These are phyloP conservation scores for Rehmannia glutinosa DNA, from an alignment of 257 asterid genomes.

Conservation along the genomic window DNA sequence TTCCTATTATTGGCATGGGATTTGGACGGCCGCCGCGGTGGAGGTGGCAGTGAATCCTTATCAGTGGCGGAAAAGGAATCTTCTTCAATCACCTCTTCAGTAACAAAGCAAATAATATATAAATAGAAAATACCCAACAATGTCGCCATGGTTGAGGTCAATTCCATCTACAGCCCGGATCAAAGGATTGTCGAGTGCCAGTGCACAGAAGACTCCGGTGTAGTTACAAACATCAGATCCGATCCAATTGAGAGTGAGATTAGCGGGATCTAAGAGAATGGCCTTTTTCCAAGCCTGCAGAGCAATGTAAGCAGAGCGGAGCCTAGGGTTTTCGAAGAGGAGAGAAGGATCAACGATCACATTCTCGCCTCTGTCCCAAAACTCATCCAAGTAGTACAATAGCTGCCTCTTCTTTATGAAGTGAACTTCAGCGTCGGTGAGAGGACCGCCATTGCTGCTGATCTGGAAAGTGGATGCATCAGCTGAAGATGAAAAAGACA, in stretches of 20 bases:
- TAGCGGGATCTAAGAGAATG: constrained; percentile 74
- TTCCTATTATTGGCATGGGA: constrained; percentile 16
- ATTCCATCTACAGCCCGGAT: constrained; percentile 69
- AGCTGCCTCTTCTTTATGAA: too few relatives aligned
- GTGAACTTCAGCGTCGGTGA: too few relatives aligned
- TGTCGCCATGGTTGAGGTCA: constrained; percentile 87
- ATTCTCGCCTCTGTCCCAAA: too few relatives aligned
- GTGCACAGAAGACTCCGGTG: constrained; percentile 73
- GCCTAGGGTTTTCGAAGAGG: constrained; percentile 59
- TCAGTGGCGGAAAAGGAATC: constrained; percentile 25
- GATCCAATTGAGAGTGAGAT: constrained; percentile 58
- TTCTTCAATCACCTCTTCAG: too few relatives aligned
- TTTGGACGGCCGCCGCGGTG: constrained; percentile 7
- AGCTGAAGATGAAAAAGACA: constrained; percentile 1
- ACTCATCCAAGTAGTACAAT: too few relatives aligned
- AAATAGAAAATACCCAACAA: constrained; percentile 93
- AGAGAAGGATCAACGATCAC: constrained; percentile 70
- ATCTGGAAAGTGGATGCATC: constrained; percentile 18
- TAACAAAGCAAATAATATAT: too few relatives aligned
- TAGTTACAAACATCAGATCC: constrained; percentile 78
- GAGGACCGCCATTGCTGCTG: constrained; percentile 40
- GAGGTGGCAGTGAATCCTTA: constrained; percentile 5
- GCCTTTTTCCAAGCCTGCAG: constrained; percentile 91
- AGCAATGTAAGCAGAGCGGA: constrained; percentile 69
- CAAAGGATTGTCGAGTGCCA: constrained; percentile 46